Evolutionary conservation across 2,329 filamentous ascomycete species (phyloP), one percentile per base, ranked within the genome.

Genomic region (Colletotrichum tamarilloi): DNA sequence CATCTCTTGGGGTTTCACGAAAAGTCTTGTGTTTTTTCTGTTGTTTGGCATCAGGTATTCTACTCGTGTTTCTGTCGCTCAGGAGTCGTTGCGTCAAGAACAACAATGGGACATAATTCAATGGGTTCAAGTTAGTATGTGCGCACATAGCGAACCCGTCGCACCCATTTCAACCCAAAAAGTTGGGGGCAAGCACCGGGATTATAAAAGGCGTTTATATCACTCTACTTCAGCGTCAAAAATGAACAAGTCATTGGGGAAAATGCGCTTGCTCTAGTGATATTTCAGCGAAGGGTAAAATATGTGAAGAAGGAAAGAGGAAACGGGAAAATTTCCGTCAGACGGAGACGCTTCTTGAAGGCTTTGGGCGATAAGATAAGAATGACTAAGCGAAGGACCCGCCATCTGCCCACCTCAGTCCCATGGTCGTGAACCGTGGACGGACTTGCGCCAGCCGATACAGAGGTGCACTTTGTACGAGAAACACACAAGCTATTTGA

Each of bases 121-220:
- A 24, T 60, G 30, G 16, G 16, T 8, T 42, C 38, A 42, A 42
- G 32, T 46, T 55, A 38, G 56, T 30, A 87, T 91, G 87, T 90
- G 81, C 85, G 88, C 88, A 82, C 88, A 88, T 88, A 91, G 89
- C 89, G 89, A 91, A 91, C 88, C 89, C 85, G 84, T 82, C 81
- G 84, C 85, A 84, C 86, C 85, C 86, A 83, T 82, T 75, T 77
- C 77, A 77, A 78, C 28, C 11, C 24, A 28, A 55, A 49, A 64
- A 38, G 77, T 78, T 42, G 38, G 79, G 79, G 85, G 86, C 83
- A 84, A 82, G 84, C 82, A 82, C 83, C 82, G 84, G 86, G 88
- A 91, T 91, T 90, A 89, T 90, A 86, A 90, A 89, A 86, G 86
- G 88, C 86, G 82, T 67, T 57, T 59, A 0, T 4, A 55, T 83